Evolutionary conservation across 371 early-diverging fungal genomes (phyloP).

Genomic region (Mucor velutinosus): DNA sequence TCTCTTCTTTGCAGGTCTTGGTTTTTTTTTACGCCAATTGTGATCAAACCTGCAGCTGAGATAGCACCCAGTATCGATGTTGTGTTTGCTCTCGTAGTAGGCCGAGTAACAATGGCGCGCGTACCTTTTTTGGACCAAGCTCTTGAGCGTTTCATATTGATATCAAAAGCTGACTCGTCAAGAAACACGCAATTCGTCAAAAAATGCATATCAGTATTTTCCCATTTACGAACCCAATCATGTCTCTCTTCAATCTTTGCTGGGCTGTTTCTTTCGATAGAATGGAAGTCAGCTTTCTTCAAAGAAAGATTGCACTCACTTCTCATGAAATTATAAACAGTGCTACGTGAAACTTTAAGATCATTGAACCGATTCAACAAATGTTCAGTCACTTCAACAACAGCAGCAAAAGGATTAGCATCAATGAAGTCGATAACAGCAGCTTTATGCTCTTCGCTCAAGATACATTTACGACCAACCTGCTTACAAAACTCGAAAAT

Average conservation of each 20-base stretch:
- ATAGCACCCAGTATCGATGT: too few species aligned
- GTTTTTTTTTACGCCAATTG: too few species aligned
- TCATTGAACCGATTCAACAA: slow-evolving; percentile 11
- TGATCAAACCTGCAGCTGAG: too few species aligned
- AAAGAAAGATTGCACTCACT: slow-evolving; percentile 13
- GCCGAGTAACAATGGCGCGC: slow-evolving; percentile 9
- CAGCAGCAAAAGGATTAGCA: slow-evolving; percentile 20
- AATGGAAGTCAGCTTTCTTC: slow-evolving; percentile 18
- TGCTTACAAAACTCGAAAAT: slow-evolving; percentile 13
- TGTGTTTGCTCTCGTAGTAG: slow-evolving; percentile 23
- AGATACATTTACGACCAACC: slow-evolving; percentile 14
- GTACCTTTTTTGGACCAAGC: slow-evolving; percentile 20
- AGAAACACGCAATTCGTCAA: too few species aligned
- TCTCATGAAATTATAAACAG: slow-evolving; percentile 18
- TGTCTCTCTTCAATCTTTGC: too few species aligned
- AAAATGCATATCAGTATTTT: too few species aligned
- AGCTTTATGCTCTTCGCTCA: slow-evolving; percentile 15
- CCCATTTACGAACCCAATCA: too few species aligned
- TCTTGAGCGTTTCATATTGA: slow-evolving; percentile 21
- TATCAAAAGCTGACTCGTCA: slow-evolving; percentile 22
- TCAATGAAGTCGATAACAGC: slow-evolving; percentile 14
- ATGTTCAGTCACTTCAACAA: slow-evolving; percentile 12
- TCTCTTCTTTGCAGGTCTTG: too few species aligned
- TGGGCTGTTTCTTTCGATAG: too few species aligned
- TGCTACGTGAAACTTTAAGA: slow-evolving; percentile 14